Conservation (phyloP, 768 basidiomycete species). For the Suillus brevipes region DNA sequence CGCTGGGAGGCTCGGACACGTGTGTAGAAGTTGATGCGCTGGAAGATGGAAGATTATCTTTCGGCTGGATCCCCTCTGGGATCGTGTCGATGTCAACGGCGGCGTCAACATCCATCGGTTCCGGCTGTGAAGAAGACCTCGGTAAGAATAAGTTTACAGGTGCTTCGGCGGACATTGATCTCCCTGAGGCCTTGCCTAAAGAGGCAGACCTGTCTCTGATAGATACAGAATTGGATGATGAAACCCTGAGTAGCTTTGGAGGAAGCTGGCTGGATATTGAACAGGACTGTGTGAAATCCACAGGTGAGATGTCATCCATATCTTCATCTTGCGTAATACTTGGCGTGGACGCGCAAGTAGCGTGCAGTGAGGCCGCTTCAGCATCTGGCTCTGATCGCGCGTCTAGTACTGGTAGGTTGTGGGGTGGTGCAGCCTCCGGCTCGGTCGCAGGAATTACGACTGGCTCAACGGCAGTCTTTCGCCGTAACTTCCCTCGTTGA, state of each 20-base stretch:
- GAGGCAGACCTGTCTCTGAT: background rate
- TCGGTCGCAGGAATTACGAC: slow-evolving; percentile 4
- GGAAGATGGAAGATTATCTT: background rate
- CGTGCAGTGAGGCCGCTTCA: slow-evolving; percentile 17
- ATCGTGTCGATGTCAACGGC: background rate
- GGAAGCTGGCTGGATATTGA: slow-evolving; percentile 13
- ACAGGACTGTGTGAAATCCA: slow-evolving; percentile 17
- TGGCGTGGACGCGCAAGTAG: slow-evolving; percentile 25
- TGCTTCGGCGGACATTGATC: background rate
- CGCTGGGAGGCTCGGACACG: slow-evolving; percentile 3
- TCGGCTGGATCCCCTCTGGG: background rate
- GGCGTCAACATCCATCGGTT: slow-evolving; percentile 30
- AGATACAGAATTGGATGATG: slow-evolving; percentile 9
- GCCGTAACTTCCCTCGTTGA: slow-evolving; percentile 6
- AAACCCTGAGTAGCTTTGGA: slow-evolving; percentile 11
- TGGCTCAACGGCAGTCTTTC: slow-evolving; percentile 4
- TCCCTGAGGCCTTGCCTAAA: background rate
- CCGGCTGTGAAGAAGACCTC: slow-evolving; percentile 11
- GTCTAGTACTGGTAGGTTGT: slow-evolving; percentile 5
- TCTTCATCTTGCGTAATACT: slow-evolving; percentile 18
- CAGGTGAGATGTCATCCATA: slow-evolving; percentile 13
- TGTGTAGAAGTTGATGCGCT: background rate
- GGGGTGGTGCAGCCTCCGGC: slow-evolving; percentile 1
- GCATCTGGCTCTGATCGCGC: slow-evolving; percentile 14
- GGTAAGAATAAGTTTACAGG: slow-evolving; percentile 5